Conservation (phyloP, 78 protist species). For the Cavenderia fasciculata region DNA sequence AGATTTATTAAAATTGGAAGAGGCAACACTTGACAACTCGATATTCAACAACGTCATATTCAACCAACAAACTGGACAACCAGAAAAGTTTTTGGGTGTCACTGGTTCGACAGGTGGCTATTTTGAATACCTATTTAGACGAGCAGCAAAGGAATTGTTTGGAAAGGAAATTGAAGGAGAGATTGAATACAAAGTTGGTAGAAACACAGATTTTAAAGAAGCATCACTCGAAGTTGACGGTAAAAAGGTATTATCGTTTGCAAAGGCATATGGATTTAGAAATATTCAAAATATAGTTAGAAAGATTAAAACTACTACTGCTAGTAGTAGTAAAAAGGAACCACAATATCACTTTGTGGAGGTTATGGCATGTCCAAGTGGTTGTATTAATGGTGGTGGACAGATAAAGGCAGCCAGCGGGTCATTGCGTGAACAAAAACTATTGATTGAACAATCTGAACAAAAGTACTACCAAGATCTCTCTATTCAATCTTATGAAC, state of each 20-base stretch:
- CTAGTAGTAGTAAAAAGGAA: background rate
- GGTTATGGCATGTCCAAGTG: slow-evolving; percentile 83
- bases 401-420: slow-evolving; percentile 45
- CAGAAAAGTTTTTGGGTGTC: slow-evolving; percentile 32
- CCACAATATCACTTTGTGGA: slow-evolving; percentile 60
- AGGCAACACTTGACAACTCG: background rate
- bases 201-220: slow-evolving; percentile 64
- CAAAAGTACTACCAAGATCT: slow-evolving; percentile 22
- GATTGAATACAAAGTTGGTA: slow-evolving; percentile 63
- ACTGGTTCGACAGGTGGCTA: slow-evolving; percentile 90
- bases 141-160: slow-evolving; percentile 87
- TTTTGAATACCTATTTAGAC: slow-evolving; percentile 72
- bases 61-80: no score
- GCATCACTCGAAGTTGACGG: slow-evolving; percentile 68
- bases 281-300: slow-evolving; percentile 96
- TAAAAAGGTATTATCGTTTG: slow-evolving; percentile 67
- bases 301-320: slow-evolving; percentile 59
- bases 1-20: slow-evolving; percentile 23
- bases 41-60: no score
- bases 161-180: slow-evolving; percentile 28
- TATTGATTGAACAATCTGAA: slow-evolving; percentile 25
- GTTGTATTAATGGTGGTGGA: slow-evolving; percentile 85
- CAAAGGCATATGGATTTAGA: slow-evolving; percentile 92
- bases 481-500: no score
- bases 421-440: slow-evolving; percentile 31